Evolutionary conservation across 169 alveolate genomes (phyloP), one percentile per base, ranked within the genome.

Genomic region (Plasmodium knowlesi): DNA sequence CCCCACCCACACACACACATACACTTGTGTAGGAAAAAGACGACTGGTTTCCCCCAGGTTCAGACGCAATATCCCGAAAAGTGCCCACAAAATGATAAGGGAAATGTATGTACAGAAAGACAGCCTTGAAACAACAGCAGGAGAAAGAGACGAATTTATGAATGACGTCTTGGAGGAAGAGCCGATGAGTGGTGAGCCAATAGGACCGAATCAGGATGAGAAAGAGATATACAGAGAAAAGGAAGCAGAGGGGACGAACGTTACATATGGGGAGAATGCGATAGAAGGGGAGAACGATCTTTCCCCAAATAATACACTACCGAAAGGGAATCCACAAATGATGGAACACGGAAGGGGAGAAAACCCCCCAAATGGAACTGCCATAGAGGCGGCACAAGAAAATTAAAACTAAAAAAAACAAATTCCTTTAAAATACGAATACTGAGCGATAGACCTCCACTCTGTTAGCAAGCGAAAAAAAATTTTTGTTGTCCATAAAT

Each of bases 91-190:
- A 91, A 91, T 91, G 95, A 91, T 91, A 6, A 91, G 50, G 3
- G 95, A 91, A 91, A 91, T 91, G 95, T 91, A 91, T 82, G 76
- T 22, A n/a, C 91, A 89, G 34, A 79, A 79, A 41, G 70, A 46
- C 39, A 79, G 46, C 53, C 22, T 37, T 28, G 74, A 78, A 39
- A 61, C 82, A 16, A 54, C 61, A 14, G 53, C 43, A 67, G 37
- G 71, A 61, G 54, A 43, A 39, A 88, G 46, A 34, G 82, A 76
- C 4, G 82, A 79, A 1, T 79, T 67, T 72, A 3, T 88, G 25
- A 32, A 76, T 14, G 79, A 37, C 50, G 61, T 73, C 10, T 25
- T 79, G 71, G 57, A 34, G 28, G 41, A 76, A 78, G 25, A 54
- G 39, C 34, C n/a, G 9, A 3, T 34, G 8, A 74, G 22, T 25